These are phyloP conservation scores for Pseudovirgaria hyperparasitica DNA, from an alignment of 2,329 filamentous ascomycete genomes.

Conservation along the genomic window DNA sequence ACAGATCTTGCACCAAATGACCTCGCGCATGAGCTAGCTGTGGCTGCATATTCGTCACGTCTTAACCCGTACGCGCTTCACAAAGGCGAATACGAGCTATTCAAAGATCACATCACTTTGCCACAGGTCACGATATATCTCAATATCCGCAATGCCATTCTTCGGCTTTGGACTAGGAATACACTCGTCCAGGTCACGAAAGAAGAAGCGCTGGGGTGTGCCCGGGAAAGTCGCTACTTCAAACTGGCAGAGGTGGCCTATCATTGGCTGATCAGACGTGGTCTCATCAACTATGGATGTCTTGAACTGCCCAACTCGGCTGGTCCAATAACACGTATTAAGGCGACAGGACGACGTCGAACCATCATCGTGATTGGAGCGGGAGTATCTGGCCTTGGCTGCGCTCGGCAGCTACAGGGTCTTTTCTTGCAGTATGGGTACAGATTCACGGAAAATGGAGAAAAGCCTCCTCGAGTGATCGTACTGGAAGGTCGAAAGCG, in stretches of 20 bases:
- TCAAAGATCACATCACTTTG: conserved; percentile 72
- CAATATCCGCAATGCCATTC: conserved; percentile 88
- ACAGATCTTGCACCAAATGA: conserved; percentile 56
- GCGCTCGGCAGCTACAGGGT: conserved; percentile 81
- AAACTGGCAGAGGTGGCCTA: conserved; percentile 78
- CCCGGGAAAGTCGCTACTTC: conserved; percentile 78
- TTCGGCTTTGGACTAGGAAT: conserved; percentile 80
- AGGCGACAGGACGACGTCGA: conserved; percentile 40
- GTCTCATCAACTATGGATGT: conserved; percentile 96
- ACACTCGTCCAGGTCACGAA: conserved; percentile 69
- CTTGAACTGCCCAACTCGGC: conserved; percentile 50
- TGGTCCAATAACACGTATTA: conserved; percentile 19
- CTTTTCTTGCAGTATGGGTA: conserved; percentile 69
- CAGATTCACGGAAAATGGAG: conserved; percentile 49
- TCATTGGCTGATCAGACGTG: conserved; percentile 79
- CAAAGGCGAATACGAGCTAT: conserved; percentile 65
- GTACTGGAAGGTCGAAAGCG: conserved; percentile 78
- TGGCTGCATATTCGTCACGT: conserved; percentile 77
- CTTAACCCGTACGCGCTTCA: conserved; percentile 84
- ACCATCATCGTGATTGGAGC: conserved; percentile 82
- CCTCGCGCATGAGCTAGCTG: conserved; percentile 84
- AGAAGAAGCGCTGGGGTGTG: conserved; percentile 82
- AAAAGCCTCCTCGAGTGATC: conserved; percentile 60
- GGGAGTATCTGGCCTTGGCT: conserved; percentile 86
- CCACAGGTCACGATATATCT: conserved; percentile 89